Evolutionary conservation across 352 stramenopile genomes (phyloP).

Genomic region (Pythium periplocum): DNA sequence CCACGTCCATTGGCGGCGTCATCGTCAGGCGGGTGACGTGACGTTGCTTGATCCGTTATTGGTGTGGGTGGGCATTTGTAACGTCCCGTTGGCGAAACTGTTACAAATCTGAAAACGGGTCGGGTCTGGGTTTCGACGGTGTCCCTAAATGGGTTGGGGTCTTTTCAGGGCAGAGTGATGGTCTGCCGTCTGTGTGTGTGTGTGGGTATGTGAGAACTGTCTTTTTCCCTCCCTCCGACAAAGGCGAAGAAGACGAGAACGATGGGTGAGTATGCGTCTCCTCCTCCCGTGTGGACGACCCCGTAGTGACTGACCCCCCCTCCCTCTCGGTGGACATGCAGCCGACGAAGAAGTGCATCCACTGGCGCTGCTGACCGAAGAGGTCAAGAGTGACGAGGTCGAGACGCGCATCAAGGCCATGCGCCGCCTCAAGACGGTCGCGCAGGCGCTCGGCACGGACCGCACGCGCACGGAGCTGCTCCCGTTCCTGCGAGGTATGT

Average conservation of each 20-base stretch:
- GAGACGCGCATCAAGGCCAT: conserved; percentile 94
- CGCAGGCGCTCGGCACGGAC: conserved; percentile 85
- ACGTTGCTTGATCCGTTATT: too few relatives aligned
- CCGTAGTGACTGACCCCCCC: too few relatives aligned
- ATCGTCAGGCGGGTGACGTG: neutral
- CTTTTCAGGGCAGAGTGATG: too few relatives aligned
- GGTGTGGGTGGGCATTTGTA: too few relatives aligned
- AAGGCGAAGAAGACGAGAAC: conserved; percentile 7
- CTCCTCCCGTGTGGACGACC: too few relatives aligned
- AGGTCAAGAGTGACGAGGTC: conserved; percentile 89
- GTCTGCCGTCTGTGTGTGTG: too few relatives aligned
- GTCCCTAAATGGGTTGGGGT: too few relatives aligned
- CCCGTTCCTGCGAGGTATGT: conserved; percentile 79
- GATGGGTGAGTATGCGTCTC: conserved; percentile 9
- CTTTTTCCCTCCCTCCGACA: conserved; percentile 17
- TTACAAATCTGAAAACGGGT: too few relatives aligned
- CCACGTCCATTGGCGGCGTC: neutral
- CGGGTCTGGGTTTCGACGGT: too few relatives aligned
- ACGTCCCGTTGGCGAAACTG: too few relatives aligned
- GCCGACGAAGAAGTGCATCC: conserved; percentile 80
- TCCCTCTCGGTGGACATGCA: neutral
- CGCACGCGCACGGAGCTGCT: conserved; percentile 79
- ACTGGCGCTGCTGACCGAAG: conserved; percentile 88
- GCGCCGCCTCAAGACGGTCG: conserved; percentile 89
- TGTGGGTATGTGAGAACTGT: conserved; percentile 13